Evolutionary conservation across 2,329 filamentous ascomycete species (phyloP), one percentile per base, ranked within the genome.

Genomic region (Sporothrix humicola): DNA sequence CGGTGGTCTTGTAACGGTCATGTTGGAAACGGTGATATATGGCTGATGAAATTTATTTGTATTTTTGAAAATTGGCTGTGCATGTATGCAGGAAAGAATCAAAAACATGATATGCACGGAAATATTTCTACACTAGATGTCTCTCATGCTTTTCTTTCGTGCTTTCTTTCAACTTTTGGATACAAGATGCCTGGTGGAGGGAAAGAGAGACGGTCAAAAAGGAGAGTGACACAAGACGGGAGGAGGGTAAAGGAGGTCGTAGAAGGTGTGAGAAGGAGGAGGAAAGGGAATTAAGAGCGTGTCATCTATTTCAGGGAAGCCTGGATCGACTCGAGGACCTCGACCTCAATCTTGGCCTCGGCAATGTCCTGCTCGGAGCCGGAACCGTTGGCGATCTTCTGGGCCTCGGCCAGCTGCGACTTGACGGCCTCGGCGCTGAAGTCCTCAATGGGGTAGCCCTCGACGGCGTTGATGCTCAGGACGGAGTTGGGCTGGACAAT

Each of bases 281-380:
- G 12, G 58, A 17, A 50, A 59, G 1, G 3, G 3, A 13, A 17
- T 12, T 56, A 69, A 13, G 42, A 37, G 56, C 13, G 26, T 10
- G n/a, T n/a, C 23, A 56, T 46, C 86, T 94, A 95, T 88, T 95
- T 95, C 82, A 95, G 87, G 79, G 88, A 89, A 79, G 91, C 90
- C 85, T 94, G 91, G 80, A 96, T 88, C 82, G 89, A 93, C 89
- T 96, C 93, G 79, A 96, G 88, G 80, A 95, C 92, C 94, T 99
- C 96, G 79, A 99, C 86, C 89, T 98, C 95, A 83, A 99, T 95
- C 90, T 98, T 98, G 78, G 96, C 96, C 90, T 99, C 96, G 77
- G 95, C 95, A 85, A 98, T 93, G 82, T 98, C 96, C 86, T 94
- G 92, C 90, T 98, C 96, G 84, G 94, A 98, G 81, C 95, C 96